A percentile compares a stretch with the other conserved stretches of the same genome.
phyloP scores from a whole-genome alignment of 495 filamentous ascomycete species.

The Hypoxylon subgilvum region DNA sequence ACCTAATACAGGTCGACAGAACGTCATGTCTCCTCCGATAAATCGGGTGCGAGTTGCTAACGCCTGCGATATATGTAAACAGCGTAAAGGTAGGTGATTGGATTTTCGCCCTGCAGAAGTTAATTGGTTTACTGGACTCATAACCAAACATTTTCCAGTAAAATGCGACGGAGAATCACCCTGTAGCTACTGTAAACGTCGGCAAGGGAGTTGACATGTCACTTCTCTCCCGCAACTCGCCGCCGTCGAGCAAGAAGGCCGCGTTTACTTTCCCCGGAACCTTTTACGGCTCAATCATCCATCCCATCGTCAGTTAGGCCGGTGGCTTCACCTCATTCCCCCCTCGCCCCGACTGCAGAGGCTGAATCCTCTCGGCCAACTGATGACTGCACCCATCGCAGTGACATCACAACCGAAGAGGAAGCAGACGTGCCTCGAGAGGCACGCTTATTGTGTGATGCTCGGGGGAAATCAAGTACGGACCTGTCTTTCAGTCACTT shows the following conservation, averaged over 20 bases:
- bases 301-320: conserved; percentile 15
- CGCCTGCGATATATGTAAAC: conserved; percentile 55
- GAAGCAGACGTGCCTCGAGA: conserved; percentile 55
- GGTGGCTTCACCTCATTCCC: conserved; percentile 10
- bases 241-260: conserved; percentile 21
- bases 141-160: conserved; percentile 8
- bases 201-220: conserved; percentile 16
- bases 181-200: conserved; percentile 29
- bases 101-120: background rate
- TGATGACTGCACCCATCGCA: conserved; percentile 16
- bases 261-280: conserved; percentile 17
- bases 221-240: conserved; percentile 25
- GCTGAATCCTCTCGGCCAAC: background rate
- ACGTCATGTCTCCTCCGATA: conserved; percentile 20
- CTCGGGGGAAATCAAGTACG: conserved; percentile 62
- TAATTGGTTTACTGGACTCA: background rate
- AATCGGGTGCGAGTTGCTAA: conserved; percentile 48
- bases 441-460: conserved; percentile 62
- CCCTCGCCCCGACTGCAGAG: background rate
- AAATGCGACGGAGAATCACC: conserved; percentile 34
- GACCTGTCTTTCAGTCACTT: background rate
- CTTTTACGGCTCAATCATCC: conserved; percentile 15
- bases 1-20: background rate
- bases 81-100: conserved; percentile 40
- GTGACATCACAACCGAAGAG: conserved; percentile 42